Evolutionary conservation across 2,329 filamentous ascomycete species (phyloP), one percentile per base, ranked within the genome.

Genomic region (Colletotrichum gloeosporioides): DNA sequence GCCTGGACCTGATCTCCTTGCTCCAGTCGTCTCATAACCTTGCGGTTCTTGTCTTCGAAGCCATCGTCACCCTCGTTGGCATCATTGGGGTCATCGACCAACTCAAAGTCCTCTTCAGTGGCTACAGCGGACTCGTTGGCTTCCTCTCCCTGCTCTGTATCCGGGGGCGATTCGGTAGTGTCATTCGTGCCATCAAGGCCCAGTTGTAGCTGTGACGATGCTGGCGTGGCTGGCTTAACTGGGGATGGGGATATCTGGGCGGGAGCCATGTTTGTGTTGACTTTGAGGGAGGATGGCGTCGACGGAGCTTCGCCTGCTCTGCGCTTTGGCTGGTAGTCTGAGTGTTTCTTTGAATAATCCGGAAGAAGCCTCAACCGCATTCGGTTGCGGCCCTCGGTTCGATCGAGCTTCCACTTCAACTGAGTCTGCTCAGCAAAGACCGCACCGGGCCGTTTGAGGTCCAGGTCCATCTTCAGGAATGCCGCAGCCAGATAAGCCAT

Each of bases 21-120:
- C 80, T 98, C 94, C 13, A 99, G 89, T 78, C 95, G 96, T 68
- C 97, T 92, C 95, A 99, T 98, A 61, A 99, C 96, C 84, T 98
- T 98, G 61, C 98, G 92, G 81, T 99, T 99, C 87, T 98, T 99
- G 84, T 99, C 98, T 84, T 99, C 98, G 78, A 98, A 98, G 2
- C 93, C 93, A 79, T 94, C 92, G 16, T 93, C 91, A 2, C 86
- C 89, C 62, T 97, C 95, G 31, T 95, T 91, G 55, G 94, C 92
- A 73, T 96, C 94, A 80, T 96, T 96, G 0, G 96, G 96, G 77
- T 98, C 96, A 76, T 99, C 96, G 8, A 99, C 94, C 79, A 99
- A 92, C 85, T 99, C 97, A 82, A 98, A 99, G 79, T 98, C 98
- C 62, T 99, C 97, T 73, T 98, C 97, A 0, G 93, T 87, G 12